Evolutionary conservation across 371 early-diverging fungal species (phyloP), one percentile per base, ranked within the genome.

Genomic region (Massospora cicadina): DNA sequence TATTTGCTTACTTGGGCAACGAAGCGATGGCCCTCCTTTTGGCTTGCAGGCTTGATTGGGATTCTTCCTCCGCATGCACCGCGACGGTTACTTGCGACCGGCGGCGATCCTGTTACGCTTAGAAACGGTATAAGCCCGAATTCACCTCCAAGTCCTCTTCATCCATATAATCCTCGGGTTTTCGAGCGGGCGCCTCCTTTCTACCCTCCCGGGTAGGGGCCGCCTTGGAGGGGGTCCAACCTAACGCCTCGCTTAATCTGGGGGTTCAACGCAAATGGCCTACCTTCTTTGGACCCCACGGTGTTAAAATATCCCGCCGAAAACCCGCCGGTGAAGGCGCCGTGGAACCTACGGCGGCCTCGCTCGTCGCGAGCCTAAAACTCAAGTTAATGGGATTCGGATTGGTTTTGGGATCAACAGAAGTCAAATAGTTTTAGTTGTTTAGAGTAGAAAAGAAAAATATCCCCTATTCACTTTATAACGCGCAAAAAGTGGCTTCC

Each of bases 211-310:
- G 2, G 32, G 84, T 80, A 2, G 91, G 90, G 1, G 81, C 77
- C 68, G 85, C 90, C 24, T 79, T 76, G 0, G 76, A 73, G 0
- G 91, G 91, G 56, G 79, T 66, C 89, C 89, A 91, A 55, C 90
- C 90, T 90, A 63, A 55, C 13, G 26, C 0, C 28, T 56, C 28
- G 21, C 3, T 10, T 31, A 24, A 12, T 28, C 59, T 13, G 31
- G 54, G 26, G 28, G 55, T 3, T 25, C 2, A 53, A 13, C 24
- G 28, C 1, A 17, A 0, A 29, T n/a, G n/a, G 12, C 62, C 0
- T 75, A 87, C 91, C 93, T 82, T 95, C 93, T 81, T 90, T 90
- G 17, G 92, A 91, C 0, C 95, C 95, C 0, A 92, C 95, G 0
- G 91, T 94, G 71, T 93, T 93, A 71, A 79, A 91, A 68, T 95